Conservation (phyloP, 1,284 basidiomycete species). For the Leccinum glutinopallens region DNA sequence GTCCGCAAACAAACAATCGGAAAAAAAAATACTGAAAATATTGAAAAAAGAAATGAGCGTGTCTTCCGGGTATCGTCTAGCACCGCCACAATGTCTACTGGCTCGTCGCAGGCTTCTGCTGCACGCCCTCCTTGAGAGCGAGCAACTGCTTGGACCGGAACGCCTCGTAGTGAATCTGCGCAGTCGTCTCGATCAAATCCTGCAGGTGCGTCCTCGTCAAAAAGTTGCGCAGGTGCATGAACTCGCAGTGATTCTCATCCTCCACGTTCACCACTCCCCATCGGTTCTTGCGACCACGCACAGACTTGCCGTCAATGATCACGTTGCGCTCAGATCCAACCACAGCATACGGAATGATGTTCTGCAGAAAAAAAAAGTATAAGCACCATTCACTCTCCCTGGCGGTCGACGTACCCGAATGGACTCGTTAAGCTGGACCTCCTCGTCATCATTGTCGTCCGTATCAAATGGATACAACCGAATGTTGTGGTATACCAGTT, state of each 20-base stretch:
- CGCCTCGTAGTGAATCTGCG: slow-evolving; percentile 98
- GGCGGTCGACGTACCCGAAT: slow-evolving; percentile 69
- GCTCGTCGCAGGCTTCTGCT: slow-evolving; percentile 49
- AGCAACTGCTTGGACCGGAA: slow-evolving; percentile 98
- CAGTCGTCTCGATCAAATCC: slow-evolving; percentile 98
- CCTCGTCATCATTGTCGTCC: slow-evolving; percentile 94
- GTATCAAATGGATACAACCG: slow-evolving; percentile 96
- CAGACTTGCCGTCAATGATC: slow-evolving; percentile 93
- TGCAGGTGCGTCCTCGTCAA: slow-evolving; percentile 95
- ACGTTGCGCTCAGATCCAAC: slow-evolving; percentile 95
- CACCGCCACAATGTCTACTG: slow-evolving; percentile 24
- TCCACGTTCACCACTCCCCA: slow-evolving; percentile 99
- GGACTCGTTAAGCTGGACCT: slow-evolving; percentile 85
- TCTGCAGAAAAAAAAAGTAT: slow-evolving; percentile 45
- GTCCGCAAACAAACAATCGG: slow-evolving; percentile 1
- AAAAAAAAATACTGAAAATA: neutral
- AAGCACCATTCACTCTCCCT: neutral
- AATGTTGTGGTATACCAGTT: slow-evolving; percentile 92
- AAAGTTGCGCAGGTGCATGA: slow-evolving; percentile 96
- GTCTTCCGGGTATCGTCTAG: slow-evolving; percentile 19
- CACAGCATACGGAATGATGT: slow-evolving; percentile 95
- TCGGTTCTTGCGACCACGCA: slow-evolving; percentile 94
- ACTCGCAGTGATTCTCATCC: slow-evolving; percentile 97
- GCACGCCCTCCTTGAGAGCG: slow-evolving; percentile 86
- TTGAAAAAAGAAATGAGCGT: slow-evolving; percentile 12